Percentiles rank a stretch among this genome's conserved stretches.
Conservation (phyloP, 495 filamentous ascomycete genomes). For the Penicillium coffeae region DNA sequence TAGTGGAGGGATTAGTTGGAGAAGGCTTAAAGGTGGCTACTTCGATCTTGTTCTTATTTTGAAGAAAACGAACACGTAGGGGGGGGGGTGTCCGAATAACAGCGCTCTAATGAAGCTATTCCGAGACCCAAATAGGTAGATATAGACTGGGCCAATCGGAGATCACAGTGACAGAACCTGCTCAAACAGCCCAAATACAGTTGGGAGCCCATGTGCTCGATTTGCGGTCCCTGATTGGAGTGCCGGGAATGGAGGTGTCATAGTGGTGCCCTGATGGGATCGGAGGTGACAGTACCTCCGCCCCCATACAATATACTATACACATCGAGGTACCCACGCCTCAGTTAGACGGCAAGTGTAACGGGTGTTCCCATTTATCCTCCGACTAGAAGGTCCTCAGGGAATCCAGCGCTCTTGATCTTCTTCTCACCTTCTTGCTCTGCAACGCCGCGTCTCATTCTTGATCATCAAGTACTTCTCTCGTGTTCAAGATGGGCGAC, state of each 20-base stretch:
- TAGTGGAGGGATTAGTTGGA: too few relatives aligned
- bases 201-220: background rate
- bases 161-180: background rate
- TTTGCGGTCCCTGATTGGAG: background rate
- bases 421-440: too few relatives aligned
- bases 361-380: background rate
- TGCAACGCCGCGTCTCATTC: too few relatives aligned
- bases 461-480: too few relatives aligned
- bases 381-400: background rate
- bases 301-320: background rate
- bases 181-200: background rate
- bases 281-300: background rate
- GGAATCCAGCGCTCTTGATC: too few relatives aligned
- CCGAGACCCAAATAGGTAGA: too few relatives aligned
- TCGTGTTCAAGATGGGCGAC: constrained; percentile 34
- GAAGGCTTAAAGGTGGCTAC: too few relatives aligned
- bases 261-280: background rate
- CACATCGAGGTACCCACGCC: background rate
- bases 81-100: too few relatives aligned
- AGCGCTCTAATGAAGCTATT: too few relatives aligned
- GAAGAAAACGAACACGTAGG: too few relatives aligned
- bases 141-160: background rate
- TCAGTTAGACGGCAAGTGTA: background rate
- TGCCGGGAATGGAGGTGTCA: background rate
- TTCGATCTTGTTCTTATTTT: too few relatives aligned